Evolutionary conservation across 2,329 filamentous ascomycete species (phyloP).

Genomic region (Calonectria hongkongensis): DNA sequence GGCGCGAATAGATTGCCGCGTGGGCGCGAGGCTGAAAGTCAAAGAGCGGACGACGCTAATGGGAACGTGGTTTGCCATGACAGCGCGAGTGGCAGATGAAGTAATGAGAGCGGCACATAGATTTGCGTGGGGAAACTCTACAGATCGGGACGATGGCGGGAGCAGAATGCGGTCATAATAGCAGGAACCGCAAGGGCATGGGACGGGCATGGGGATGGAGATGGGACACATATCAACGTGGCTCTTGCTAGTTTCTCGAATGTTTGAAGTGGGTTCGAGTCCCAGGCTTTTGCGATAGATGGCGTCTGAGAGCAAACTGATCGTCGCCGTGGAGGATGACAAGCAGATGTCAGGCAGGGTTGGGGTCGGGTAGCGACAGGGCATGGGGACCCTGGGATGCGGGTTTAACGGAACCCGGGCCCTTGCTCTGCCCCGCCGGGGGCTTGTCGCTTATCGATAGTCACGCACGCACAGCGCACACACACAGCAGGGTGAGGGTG

Average conservation of each 20-base stretch:
- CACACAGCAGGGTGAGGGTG: no score
- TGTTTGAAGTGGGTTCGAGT: constrained; percentile 8
- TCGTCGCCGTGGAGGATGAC: constrained; percentile 27
- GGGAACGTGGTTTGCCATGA: constrained; percentile 21
- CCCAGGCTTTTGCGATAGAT: constrained; percentile 19
- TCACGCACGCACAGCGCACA: constrained; percentile 23
- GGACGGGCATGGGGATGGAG: not conserved
- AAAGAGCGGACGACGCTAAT: constrained; percentile 26
- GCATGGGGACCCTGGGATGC: constrained; percentile 28
- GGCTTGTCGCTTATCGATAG: constrained; percentile 45
- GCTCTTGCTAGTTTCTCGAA: constrained; percentile 1
- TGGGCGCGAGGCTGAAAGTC: constrained; percentile 35
- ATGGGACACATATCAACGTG: not conserved
- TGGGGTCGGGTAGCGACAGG: constrained; percentile 27
- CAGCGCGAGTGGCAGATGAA: not conserved
- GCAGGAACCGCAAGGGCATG: not conserved
- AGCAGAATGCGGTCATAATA: constrained; percentile 16
- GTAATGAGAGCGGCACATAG: constrained; percentile 5
- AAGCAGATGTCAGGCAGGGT: constrained; percentile 28
- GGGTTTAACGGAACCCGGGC: constrained; percentile 31
- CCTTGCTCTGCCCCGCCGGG: constrained; percentile 22
- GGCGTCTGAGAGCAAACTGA: constrained; percentile 1
- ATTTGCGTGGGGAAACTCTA: constrained; percentile 31
- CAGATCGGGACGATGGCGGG: constrained; percentile 6
- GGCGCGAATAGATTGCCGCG: not conserved